Percentiles rank a stretch among this genome's conserved stretches.
Conservation (phyloP, 140 eudicot species). For the Stevia rebaudiana region DNA sequence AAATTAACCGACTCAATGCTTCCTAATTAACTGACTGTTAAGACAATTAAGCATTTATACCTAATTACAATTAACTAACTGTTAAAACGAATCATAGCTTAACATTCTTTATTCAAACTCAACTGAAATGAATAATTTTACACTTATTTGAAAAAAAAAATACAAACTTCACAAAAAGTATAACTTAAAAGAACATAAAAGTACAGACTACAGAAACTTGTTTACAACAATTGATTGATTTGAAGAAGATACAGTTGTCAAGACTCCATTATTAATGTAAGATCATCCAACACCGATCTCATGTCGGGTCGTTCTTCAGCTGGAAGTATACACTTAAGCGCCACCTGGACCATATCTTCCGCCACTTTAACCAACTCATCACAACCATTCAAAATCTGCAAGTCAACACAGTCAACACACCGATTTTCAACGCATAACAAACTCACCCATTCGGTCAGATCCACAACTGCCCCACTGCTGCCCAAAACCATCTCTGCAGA, state of each 20-base stretch:
- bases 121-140: slow-evolving; percentile 3
- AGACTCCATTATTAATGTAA: slow-evolving; percentile 28
- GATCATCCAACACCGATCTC: slow-evolving; percentile 46
- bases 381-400: slow-evolving; percentile 15
- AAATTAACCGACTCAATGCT: too few relatives aligned
- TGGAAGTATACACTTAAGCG: slow-evolving; percentile 68
- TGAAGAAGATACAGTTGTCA: not conserved
- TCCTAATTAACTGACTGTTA: too few relatives aligned
- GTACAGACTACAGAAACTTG: slow-evolving; percentile 16
- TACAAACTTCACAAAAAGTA: slow-evolving; percentile 14
- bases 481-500: slow-evolving; percentile 53
- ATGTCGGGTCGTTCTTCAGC: slow-evolving; percentile 83
- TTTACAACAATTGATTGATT: slow-evolving; percentile 14
- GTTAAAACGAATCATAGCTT: too few relatives aligned
- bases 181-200: slow-evolving; percentile 14
- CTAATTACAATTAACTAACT: too few relatives aligned
- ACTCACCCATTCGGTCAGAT: slow-evolving; percentile 74
- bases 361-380: slow-evolving; percentile 29
- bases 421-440: slow-evolving; percentile 52
- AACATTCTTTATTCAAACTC: too few relatives aligned
- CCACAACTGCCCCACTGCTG: slow-evolving; percentile 48
- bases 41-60: too few relatives aligned
- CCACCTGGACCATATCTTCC: slow-evolving; percentile 54
- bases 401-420: slow-evolving; percentile 42
- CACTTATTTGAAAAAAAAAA: slow-evolving; percentile 1